These are phyloP conservation scores for Ilyonectria robusta DNA, from an alignment of 2,329 filamentous ascomycete genomes.

Conservation along the genomic window DNA sequence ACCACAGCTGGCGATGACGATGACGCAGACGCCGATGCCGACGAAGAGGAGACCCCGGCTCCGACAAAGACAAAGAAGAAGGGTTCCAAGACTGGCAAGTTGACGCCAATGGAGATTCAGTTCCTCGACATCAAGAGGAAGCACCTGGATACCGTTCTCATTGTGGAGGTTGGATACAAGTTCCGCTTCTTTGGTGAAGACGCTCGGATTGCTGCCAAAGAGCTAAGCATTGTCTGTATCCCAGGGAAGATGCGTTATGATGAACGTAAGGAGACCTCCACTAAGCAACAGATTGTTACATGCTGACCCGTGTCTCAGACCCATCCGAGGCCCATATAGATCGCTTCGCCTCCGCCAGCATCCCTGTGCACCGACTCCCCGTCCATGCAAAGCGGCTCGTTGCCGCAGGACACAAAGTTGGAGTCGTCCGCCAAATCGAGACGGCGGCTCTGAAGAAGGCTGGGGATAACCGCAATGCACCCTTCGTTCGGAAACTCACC, in stretches of 20 bases:
- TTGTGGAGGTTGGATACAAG: conserved; percentile 98
- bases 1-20: conserved; percentile 68
- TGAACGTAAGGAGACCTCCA: conserved; percentile 71
- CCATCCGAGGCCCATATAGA: conserved; percentile 92
- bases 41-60: conserved; percentile 64
- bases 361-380: conserved; percentile 90
- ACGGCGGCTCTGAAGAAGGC: conserved; percentile 96
- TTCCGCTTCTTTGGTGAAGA: conserved; percentile 98
- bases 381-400: conserved; percentile 96
- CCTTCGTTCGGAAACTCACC: conserved; percentile 92
- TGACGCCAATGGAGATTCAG: conserved; percentile 95
- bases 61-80: conserved; percentile 76
- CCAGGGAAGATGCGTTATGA: conserved; percentile 96
- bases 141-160: conserved; percentile 89
- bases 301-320: conserved; percentile 61
- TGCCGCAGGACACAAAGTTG: conserved; percentile 93
- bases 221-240: conserved; percentile 95
- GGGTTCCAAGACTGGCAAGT: conserved; percentile 77
- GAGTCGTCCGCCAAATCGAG: conserved; percentile 93
- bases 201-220: conserved; percentile 88
- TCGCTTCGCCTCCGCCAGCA: conserved; percentile 94
- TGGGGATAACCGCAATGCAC: conserved; percentile 92
- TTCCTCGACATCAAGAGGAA: conserved; percentile 94
- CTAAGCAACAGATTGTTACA: not conserved
- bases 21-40: conserved; percentile 70